Evolutionary conservation across 139 green algal species (phyloP).

Genomic region (Closterium sp.): DNA sequence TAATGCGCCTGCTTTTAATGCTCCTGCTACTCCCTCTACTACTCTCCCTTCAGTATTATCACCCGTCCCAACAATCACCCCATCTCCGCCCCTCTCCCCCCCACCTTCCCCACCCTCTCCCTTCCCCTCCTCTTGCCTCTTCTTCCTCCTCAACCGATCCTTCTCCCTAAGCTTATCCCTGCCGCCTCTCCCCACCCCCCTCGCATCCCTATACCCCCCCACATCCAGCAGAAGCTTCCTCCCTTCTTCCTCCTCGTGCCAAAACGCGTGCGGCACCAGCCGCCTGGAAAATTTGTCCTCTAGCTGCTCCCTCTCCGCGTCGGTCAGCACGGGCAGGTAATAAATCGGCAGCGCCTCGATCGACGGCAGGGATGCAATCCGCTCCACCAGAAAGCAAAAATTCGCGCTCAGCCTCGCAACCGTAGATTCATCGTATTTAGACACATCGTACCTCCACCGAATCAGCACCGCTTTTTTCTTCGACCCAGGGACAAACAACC

Average conservation of each 20-base stretch:
- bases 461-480: slow-evolving; percentile 11
- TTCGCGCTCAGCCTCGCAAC: background rate
- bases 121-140: background rate
- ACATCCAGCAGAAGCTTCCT: background rate
- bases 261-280: slow-evolving; percentile 2
- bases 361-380: background rate
- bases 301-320: slow-evolving; percentile 4
- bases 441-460: background rate
- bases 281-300: background rate
- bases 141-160: background rate
- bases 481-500: slow-evolving; percentile 5
- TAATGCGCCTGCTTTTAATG: background rate
- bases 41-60: background rate
- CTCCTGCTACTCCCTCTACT: background rate
- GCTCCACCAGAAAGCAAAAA: background rate
- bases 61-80: background rate
- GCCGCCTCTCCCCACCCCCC: background rate
- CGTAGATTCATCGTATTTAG: background rate
- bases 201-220: background rate
- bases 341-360: slow-evolving; percentile 5
- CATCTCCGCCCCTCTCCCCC: background rate
- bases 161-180: background rate
- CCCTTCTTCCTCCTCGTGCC: background rate
- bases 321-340: slow-evolving; percentile 5
- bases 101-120: background rate